These are phyloP conservation scores for Zasmidium citrigriseum DNA, from an alignment of 2,329 filamentous ascomycete genomes.

Conservation along the genomic window DNA sequence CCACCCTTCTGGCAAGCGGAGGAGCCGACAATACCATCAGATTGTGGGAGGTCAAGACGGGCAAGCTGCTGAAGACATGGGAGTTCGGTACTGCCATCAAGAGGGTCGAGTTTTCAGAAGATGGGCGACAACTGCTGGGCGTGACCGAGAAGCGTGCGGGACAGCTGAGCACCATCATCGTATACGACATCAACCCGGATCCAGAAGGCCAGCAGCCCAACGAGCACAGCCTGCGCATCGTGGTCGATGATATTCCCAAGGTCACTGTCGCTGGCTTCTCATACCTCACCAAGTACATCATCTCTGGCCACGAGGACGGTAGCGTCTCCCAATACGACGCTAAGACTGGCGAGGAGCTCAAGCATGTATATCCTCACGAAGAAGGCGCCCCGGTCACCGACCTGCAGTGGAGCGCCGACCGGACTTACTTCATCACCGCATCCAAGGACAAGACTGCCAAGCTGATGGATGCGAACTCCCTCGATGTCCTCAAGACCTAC, in stretches of 20 bases:
- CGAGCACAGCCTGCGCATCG: conserved; percentile 82
- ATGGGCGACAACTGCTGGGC: conserved; percentile 84
- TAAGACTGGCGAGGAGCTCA: conserved; percentile 82
- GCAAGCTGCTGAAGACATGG: conserved; percentile 94
- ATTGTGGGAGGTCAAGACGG: conserved; percentile 93
- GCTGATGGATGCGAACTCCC: conserved; percentile 82
- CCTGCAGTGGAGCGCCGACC: conserved; percentile 89
- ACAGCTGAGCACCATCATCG: conserved; percentile 89
- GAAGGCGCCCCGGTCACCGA: conserved; percentile 82
- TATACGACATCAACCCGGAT: conserved; percentile 85
- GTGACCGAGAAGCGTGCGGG: conserved; percentile 99
- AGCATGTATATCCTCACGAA: conserved; percentile 83
- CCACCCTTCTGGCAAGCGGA: conserved; percentile 87
- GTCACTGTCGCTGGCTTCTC: conserved; percentile 97
- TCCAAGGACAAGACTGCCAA: conserved; percentile 98
- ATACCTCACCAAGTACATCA: conserved; percentile 92
- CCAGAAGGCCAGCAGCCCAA: conserved; percentile 79
- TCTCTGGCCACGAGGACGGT: conserved; percentile 95
- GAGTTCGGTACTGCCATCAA: conserved; percentile 97
- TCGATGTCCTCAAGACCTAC: conserved; percentile 92
- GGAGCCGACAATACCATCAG: conserved; percentile 98
- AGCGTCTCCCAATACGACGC: conserved; percentile 87
- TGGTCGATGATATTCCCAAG: conserved; percentile 88
- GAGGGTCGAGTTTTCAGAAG: conserved; percentile 94
- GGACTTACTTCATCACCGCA: conserved; percentile 97